Evolutionary conservation across 352 stramenopile species (phyloP), one percentile per base, ranked within the genome.

Genomic region (Pythium biforme): DNA sequence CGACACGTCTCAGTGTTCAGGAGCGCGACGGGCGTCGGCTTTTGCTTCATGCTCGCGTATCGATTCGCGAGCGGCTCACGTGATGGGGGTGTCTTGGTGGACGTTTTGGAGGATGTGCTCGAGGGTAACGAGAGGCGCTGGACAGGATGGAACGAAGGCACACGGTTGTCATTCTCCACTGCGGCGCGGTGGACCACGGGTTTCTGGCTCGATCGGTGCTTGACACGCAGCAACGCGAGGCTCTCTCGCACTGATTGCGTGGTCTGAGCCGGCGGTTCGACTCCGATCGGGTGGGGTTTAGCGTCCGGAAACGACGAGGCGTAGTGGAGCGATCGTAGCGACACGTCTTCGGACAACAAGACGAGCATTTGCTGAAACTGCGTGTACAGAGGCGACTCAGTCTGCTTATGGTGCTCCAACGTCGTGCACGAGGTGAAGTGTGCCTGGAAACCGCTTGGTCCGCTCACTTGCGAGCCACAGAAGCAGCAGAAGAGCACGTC

Each of bases 401-500:
- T 60, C 41, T 69, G 60, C 37, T 91, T 90, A 55, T 95, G 83
- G 40, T 75, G 76, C 1, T 66, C 66, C 0, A 73, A 69, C 12
- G 77, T 69, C n/a, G 64, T 64, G 29, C 86, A 95, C 11, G 78
- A 61, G 4, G 60, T 39, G 26, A 88, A 77, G 59, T 95, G 84
- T 5, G 33, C 26, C 15, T 71, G 68, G 25, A 86, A 69, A 17
- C 71, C 75, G 23, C 74, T 59, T 0, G 63, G 23, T 1, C 72
- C 63, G n/a, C 62, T 57, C 54, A 85, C 62, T 50, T 76, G 60
- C 15, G 68, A 64, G 17, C 86, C 82, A 52, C 86, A 95, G 53
- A 95, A 93, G 22, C 73, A 86, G 63, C 86, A 95, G 64, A 83
- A 93, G 43, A 95, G 69, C 67, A 76, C 12, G 64, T 66, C 49